Base-by-base conservation (phyloP, 2,329 filamentous ascomycete genomes). In the Sclerotinia borealis region DNA sequence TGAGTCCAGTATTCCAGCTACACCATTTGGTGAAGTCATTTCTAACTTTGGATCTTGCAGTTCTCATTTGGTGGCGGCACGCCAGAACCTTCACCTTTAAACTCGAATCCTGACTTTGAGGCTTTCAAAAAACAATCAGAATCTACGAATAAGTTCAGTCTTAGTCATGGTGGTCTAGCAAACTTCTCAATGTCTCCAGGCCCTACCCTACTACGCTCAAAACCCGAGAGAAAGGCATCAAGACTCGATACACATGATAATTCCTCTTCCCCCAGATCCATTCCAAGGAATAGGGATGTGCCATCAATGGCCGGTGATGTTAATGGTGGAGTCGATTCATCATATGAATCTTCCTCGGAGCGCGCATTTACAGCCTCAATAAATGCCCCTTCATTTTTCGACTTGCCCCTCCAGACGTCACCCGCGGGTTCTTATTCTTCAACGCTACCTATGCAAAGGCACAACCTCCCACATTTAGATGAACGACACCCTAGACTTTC, bases 61-160 rank as follows among this genome's bases (percentile, higher is more conserved):
- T 86, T 85, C 71, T 90, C 88, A 0, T 90, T 89, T 60, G 84
- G 82, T 25, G 84, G 87, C 19, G 83, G 84, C 3, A 83, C 90
- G 10, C 90, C 91, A 2, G 86, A 86, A 66, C 83, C 87, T 67
- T 78, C 92, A 8, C 83, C 90, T 0, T 78, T 91, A 58, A 89
- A 93, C 70, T 85, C 88, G 39, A 92, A 93, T 70, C 84, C 89
- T 8, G 88, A 92, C n/a, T 93, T 90, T 67, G 91, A 93, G 73
- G 88, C 89, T 2, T 93, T 96, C 73, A 83, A 82, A 69, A 85
- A 82, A 67, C 88, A 92, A 71, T 83, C 85, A n/a, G 90, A 93
- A 71, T 80, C 83, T 41, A 87, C 87, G 68, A 79, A 75, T 52
- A 76, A 76, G 45, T 85, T 85, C 68, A 79, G 74, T 39, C 75